These are phyloP conservation scores for Botryotinia convoluta DNA, from an alignment of 2,329 filamentous ascomycete genomes.

Conservation along the genomic window DNA sequence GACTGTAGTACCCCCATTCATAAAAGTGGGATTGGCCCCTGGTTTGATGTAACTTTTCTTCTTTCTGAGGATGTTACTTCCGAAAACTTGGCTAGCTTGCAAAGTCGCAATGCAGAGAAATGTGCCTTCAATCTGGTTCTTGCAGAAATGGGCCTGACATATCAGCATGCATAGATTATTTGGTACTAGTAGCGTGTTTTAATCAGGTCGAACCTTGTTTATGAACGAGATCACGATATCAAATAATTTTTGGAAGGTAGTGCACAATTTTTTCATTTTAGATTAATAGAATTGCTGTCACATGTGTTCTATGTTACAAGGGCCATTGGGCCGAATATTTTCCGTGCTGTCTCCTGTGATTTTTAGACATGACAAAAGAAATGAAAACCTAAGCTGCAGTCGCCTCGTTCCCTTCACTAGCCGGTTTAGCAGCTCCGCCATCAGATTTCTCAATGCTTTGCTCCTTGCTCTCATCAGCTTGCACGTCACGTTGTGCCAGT, in stretches of 20 bases:
- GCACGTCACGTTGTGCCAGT: slow-evolving; percentile 40
- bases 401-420: slow-evolving; percentile 61
- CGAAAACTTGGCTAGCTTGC: neutral
- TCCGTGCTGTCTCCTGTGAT: neutral
- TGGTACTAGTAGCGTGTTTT: neutral
- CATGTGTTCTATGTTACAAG: slow-evolving; percentile 21
- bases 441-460: slow-evolving; percentile 51
- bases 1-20: neutral
- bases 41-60: neutral
- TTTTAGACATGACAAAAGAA: slow-evolving; percentile 22
- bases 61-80: neutral
- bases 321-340: slow-evolving; percentile 14
- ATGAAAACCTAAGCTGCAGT: slow-evolving; percentile 33
- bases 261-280: neutral
- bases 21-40: neutral
- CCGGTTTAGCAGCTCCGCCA: slow-evolving; percentile 53
- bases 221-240: neutral
- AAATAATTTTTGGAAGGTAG: neutral
- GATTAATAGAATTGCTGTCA: slow-evolving; percentile 10
- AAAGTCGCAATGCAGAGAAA: neutral
- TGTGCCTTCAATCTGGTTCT: neutral
- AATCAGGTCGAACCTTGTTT: neutral
- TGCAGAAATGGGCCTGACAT: neutral
- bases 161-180: neutral
- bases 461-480: slow-evolving; percentile 57